These are phyloP conservation scores for Triticum timopheevii DNA, from an alignment of 176 grass and related monocot genomes.

Conservation along the genomic window DNA sequence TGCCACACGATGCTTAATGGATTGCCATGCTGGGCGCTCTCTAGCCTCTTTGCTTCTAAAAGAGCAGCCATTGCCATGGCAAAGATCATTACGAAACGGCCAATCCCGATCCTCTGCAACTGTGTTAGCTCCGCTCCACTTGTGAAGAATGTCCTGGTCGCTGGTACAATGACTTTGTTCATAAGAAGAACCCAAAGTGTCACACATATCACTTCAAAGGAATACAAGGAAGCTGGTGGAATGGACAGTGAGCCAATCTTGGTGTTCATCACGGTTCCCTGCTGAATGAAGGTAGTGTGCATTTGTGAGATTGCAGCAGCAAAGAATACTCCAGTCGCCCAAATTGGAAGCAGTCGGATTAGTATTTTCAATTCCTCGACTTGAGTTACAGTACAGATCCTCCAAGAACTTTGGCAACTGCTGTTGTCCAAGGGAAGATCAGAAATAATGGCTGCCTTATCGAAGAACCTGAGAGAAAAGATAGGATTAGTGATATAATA, in stretches of 20 bases:
- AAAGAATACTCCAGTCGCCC: conserved; percentile 66
- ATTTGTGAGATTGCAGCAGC: conserved; percentile 60
- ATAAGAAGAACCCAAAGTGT: conserved; percentile 57
- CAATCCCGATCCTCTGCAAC: conserved; percentile 69
- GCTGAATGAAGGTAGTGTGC: conserved; percentile 89
- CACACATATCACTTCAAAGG: conserved; percentile 61
- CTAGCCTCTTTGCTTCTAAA: conserved; percentile 58
- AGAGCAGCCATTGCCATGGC: conserved; percentile 67
- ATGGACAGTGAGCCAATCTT: conserved; percentile 52
- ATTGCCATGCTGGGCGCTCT: conserved; percentile 19
- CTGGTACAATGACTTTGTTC: conserved; percentile 56
- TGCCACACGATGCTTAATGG: conserved; percentile 68
- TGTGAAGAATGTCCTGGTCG: conserved; percentile 32
- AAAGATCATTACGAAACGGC: conserved; percentile 66
- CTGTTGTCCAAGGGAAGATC: conserved; percentile 35
- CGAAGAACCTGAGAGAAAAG: conserved; percentile 55
- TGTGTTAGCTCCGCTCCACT: conserved; percentile 58
- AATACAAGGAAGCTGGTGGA: conserved; percentile 71
- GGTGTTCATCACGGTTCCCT: conserved; percentile 74
- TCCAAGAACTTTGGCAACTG: conserved; percentile 39
- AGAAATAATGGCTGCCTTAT: conserved; percentile 75
- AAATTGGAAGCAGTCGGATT: conserved; percentile 74
- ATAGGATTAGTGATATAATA: conserved; percentile 2
- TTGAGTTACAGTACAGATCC: conserved; percentile 60
- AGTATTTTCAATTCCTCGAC: conserved; percentile 88